Evolutionary conservation across 495 filamentous ascomycete genomes (phyloP).

Genomic region (Neurospora sp.): DNA sequence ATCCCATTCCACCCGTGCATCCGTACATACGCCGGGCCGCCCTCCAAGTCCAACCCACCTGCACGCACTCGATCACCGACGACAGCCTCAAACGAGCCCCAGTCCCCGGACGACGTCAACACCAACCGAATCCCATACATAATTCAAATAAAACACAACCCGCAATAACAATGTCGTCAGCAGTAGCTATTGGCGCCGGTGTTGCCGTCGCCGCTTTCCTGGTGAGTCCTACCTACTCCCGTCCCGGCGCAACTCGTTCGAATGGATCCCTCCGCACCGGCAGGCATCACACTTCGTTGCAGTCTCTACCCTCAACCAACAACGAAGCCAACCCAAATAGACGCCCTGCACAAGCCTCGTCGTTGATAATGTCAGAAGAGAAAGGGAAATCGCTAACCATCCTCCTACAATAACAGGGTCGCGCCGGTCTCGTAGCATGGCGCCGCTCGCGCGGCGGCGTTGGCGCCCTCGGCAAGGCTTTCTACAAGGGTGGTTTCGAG

Average conservation of each 20-base stretch:
- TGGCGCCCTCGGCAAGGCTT: slow-evolving; percentile 73
- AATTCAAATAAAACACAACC: background rate
- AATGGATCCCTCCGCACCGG: background rate
- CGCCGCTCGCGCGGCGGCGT: slow-evolving; percentile 70
- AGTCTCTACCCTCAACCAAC: too few species aligned
- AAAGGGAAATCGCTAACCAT: background rate
- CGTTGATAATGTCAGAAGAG: too few species aligned
- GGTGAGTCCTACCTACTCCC: slow-evolving; percentile 34
- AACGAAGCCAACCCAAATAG: too few species aligned
- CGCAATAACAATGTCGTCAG: slow-evolving; percentile 61
- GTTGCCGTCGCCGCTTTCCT: slow-evolving; percentile 66
- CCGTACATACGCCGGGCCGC: background rate
- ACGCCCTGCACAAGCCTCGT: too few species aligned
- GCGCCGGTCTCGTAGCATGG: slow-evolving; percentile 81
- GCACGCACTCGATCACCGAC: slow-evolving; percentile 2
- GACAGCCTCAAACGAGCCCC: background rate
- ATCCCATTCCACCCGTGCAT: background rate
- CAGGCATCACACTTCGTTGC: background rate
- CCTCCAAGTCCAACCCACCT: background rate
- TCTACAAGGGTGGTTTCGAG: slow-evolving; percentile 97
- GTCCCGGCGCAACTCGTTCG: background rate
- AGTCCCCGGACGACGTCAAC: background rate
- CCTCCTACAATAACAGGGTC: slow-evolving; percentile 48
- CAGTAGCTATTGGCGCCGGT: slow-evolving; percentile 68
- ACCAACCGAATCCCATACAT: background rate